Evolutionary conservation across 2,329 filamentous ascomycete genomes (phyloP), one percentile per base, ranked within the genome.

Genomic region (Penicillium sp.): DNA sequence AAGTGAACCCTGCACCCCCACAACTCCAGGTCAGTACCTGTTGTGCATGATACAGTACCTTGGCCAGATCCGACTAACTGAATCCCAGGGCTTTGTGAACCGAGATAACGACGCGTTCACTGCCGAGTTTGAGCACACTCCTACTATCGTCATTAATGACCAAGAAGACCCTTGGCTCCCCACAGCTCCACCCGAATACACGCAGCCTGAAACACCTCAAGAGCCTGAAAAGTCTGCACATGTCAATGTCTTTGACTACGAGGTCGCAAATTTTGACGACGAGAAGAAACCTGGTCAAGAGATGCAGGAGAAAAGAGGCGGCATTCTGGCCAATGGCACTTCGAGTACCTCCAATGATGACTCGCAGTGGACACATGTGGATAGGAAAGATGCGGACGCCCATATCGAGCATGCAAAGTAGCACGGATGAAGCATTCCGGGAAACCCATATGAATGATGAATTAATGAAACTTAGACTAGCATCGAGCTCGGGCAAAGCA

Each of bases 81-180:
- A 2, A 38, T 62, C 24, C 3, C 53, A 77, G 71, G 63, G 72
- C 27, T 83, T 83, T 54, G 75, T 82, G n/a, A 72, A 77, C 32
- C 68, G 67, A 41, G 81, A 83, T 59, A 82, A 81, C 44, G 60
- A 69, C 47, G 61, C 67, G 16, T 79, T 79, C 51, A 67, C 68
- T 22, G 56, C 60, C 1, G 75, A 77, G 47, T 65, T 72, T 47
- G 55, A 66, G 21, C 65, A 67, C 14, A 52, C 48, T 38, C 51
- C 56, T 11, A 46, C 55, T 21, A 58, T 54, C 16, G 27, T 54
- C 18, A 44, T 50, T 21, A 54, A 46, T 53, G 27, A 49, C 41
- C 38, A 52, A 31, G 45, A 50, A 46, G 42, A 41, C 36, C n/a
- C 40, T 32, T 55, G 44, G 41, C 50, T 38, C 27, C 40, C 45